Base-by-base conservation (phyloP, 768 basidiomycete species). In the Pisolithus orientalis region DNA sequence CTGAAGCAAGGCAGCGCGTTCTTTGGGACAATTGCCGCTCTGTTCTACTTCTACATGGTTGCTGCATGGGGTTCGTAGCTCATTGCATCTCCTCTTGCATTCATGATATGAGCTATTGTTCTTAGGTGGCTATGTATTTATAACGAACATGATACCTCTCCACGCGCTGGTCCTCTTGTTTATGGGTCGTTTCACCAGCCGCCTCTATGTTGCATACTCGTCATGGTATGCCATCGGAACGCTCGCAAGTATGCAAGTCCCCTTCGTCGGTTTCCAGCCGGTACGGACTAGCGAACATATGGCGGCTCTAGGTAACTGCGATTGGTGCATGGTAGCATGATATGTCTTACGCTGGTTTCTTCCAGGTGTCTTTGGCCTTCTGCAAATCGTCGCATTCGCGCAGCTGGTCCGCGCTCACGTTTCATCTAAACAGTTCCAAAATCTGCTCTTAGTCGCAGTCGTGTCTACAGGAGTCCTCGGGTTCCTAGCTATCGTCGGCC, bases 41-140 rank as follows among this genome's bases (percentile, higher is more conserved):
- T 98, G 3, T 98, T 98, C 73, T 99, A 99, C 74, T 98, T 97
- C 60, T 99, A 98, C 79, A 99, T 99, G 96, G 96, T 99, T n/a
- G 95, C 96, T 49, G 96, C 96, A 29, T 99, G 96, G 96, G 96
- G 95, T 88, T 61, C 53, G 80, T 71, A 13, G 14, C 45, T 1
- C 25, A 5, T 44, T 37, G 4, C 27, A 39, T 29, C 29, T 34
- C 31, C 31, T 34, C 31, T 14, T 14, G 38, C 17, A 32, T 48
- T 24, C 47, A 49, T 66, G 47, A 66, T 34, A n/a, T 39, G 38
- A 45, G 25, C 8, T 34, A 29, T 17, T 48, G 52, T 5, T 38
- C 32, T 10, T 47, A 91, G 90, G 91, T 77, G 93, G 94, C 58
- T 99, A 98, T 71, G 96, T 89, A 0, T 99, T 99, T 79, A 99